These are phyloP conservation scores for Thalassiosira profunda DNA, from an alignment of 108 stramenopile species.

Conservation along the genomic window DNA sequence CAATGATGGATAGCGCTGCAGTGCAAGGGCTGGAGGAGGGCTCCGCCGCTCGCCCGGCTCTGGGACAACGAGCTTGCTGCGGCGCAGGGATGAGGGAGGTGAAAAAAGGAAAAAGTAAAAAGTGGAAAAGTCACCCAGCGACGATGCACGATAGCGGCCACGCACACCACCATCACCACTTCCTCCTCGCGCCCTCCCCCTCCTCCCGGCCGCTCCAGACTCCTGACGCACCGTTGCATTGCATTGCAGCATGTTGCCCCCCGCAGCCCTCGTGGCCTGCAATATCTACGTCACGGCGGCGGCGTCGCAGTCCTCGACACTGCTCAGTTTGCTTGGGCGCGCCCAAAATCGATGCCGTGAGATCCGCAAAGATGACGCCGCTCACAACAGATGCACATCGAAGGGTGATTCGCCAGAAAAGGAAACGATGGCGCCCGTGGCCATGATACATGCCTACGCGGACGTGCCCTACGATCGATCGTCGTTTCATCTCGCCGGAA, in stretches of 20 bases:
- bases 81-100: too few species aligned
- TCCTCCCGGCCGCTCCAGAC: too few species aligned
- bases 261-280: constrained; percentile 62
- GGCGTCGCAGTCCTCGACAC: constrained; percentile 22
- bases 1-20: constrained; percentile 56
- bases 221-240: neutral
- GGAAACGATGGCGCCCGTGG: constrained; percentile 29
- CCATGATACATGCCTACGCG: constrained; percentile 81
- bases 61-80: too few species aligned
- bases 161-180: neutral
- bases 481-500: constrained; percentile 85
- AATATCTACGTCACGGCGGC: constrained; percentile 85
- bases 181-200: neutral
- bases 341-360: constrained; percentile 65
- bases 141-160: constrained; percentile 46
- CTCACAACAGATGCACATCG: constrained; percentile 8
- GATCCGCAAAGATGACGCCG: constrained; percentile 13
- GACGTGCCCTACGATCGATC: constrained; percentile 84
- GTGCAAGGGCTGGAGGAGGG: constrained; percentile 61
- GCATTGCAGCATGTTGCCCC: neutral
- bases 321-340: constrained; percentile 48
- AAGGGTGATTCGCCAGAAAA: neutral
- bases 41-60: neutral
- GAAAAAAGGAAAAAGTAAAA: too few species aligned
- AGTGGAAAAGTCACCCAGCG: too few species aligned